Conservation (phyloP, 176 grass and related monocot genomes). For the Cenchrus purpureus region DNA sequence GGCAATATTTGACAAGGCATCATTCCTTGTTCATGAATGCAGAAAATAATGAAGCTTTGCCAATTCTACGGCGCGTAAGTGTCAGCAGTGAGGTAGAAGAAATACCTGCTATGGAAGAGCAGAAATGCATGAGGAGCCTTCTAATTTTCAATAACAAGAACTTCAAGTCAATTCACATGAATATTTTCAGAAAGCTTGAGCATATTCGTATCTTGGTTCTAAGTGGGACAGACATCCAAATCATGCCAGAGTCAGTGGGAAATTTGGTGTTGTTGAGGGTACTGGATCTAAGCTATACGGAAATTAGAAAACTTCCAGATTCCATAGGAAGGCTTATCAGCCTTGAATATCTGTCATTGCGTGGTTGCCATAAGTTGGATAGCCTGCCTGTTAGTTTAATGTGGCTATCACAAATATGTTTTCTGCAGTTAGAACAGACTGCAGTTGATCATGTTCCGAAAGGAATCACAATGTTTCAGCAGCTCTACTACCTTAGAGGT, state of each 20-base stretch:
- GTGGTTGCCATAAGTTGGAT: neutral
- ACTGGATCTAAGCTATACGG: constrained; percentile 1
- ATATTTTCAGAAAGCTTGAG: constrained; percentile 1
- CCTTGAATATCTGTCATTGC: constrained; percentile 25
- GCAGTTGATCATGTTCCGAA: too few relatives aligned
- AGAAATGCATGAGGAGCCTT: constrained; percentile 26
- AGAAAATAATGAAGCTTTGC: too few relatives aligned
- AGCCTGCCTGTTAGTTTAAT: constrained; percentile 30
- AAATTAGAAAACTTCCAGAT: constrained; percentile 6
- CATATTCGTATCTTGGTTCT: constrained; percentile 48
- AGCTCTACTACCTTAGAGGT: constrained; percentile 28
- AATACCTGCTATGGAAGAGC: neutral
- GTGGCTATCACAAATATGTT: constrained; percentile 25
- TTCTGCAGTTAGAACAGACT: neutral
- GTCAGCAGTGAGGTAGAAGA: neutral
- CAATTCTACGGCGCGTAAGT: constrained; percentile 14
- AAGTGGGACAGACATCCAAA: neutral
- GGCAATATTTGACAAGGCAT: constrained; percentile 21
- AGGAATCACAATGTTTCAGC: constrained; percentile 39
- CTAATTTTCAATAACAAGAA: neutral
- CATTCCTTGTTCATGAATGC: neutral
- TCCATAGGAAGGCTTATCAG: constrained; percentile 32
- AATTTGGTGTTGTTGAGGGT: constrained; percentile 20
- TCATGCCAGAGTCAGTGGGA: constrained; percentile 11
- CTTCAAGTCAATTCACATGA: neutral